Percentiles rank a stretch among this genome's conserved stretches.
phyloP scores from a whole-genome alignment of 495 filamentous ascomycete species.

The Aspergillus asperescens region DNA sequence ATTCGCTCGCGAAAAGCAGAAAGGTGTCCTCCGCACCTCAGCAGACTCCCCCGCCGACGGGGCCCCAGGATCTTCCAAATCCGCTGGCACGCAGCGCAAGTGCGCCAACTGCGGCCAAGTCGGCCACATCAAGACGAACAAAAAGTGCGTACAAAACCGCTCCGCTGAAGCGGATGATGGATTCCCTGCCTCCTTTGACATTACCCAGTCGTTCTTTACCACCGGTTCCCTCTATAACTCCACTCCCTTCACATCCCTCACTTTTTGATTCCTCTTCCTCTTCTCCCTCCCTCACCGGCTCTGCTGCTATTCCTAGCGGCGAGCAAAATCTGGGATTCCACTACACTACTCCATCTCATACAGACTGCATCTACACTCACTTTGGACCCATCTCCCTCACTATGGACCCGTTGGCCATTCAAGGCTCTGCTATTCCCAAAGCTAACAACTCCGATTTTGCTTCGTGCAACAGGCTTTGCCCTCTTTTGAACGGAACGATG shows the following conservation, averaged over 20 bases:
- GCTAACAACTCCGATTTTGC: slow-evolving; percentile 19
- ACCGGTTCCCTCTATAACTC: background rate
- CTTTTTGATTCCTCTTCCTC: background rate
- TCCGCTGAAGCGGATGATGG: background rate
- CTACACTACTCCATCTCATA: background rate
- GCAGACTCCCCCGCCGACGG: slow-evolving; percentile 40
- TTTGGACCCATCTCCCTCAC: background rate
- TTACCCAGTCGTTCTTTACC: slow-evolving; percentile 7
- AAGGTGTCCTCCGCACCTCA: slow-evolving; percentile 47
- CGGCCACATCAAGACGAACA: slow-evolving; percentile 99
- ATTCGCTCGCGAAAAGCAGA: slow-evolving; percentile 85
- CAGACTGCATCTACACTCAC: too few species aligned
- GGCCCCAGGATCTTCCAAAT: slow-evolving; percentile 43
- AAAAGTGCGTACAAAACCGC: slow-evolving; percentile 58
- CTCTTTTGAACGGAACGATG: slow-evolving; percentile 81
- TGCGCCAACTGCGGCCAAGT: slow-evolving; percentile 95
- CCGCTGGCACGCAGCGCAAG: slow-evolving; percentile 75
- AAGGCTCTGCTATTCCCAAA: background rate
- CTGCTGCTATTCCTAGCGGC: background rate
- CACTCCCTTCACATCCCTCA: background rate
- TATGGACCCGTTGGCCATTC: background rate
- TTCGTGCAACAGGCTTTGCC: slow-evolving; percentile 64
- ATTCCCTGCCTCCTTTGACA: slow-evolving; percentile 11
- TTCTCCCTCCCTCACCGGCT: background rate
- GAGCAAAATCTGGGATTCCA: background rate